Conservation (phyloP, 768 basidiomycete genomes). For the Trametopsis cervina region DNA sequence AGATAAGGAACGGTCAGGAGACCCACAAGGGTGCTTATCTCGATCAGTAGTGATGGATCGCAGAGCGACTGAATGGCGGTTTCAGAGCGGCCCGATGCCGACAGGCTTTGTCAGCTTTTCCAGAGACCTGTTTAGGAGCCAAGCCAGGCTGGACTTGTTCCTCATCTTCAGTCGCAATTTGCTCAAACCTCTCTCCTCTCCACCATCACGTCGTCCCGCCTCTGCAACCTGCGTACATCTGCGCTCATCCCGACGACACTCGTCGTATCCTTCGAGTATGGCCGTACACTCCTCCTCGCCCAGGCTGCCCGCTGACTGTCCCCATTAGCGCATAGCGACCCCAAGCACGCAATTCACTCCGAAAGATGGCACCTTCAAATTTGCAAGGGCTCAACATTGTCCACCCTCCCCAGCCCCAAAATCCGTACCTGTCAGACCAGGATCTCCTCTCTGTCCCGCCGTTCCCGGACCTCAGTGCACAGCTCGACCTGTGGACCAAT, state of each 20-base stretch:
- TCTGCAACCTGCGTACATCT: neutral
- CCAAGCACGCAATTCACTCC: slow-evolving; percentile 16
- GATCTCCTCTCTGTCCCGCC: slow-evolving; percentile 58
- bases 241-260: neutral
- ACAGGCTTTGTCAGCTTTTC: no score
- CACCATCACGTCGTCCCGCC: no score
- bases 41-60: no score
- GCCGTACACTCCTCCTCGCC: neutral
- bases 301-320: neutral
- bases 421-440: slow-evolving; percentile 33
- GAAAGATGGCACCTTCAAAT: slow-evolving; percentile 49
- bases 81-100: no score
- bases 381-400: slow-evolving; percentile 81
- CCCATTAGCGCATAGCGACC: neutral
- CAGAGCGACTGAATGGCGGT: no score
- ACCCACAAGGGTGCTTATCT: no score
- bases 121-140: no score
- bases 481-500: slow-evolving; percentile 81
- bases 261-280: neutral
- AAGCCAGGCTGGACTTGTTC: no score
- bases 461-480: slow-evolving; percentile 69
- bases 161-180: no score
- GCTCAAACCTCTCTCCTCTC: no score
- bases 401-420: slow-evolving; percentile 37
- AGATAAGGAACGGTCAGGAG: no score